Base-by-base conservation (phyloP, 495 filamentous ascomycete species). In the Aspergillus heteromorphus region DNA sequence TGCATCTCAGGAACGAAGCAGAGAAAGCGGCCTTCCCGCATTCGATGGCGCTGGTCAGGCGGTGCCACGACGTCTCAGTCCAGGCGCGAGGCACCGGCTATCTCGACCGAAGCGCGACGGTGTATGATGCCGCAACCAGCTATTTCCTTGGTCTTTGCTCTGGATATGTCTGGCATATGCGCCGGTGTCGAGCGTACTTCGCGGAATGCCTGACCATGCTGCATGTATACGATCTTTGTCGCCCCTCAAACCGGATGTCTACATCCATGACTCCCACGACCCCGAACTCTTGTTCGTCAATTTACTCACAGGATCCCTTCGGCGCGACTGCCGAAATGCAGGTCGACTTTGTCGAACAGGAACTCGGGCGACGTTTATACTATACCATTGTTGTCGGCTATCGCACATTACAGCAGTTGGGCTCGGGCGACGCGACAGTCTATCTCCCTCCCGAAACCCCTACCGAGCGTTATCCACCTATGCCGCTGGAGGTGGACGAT, bases 61-160 rank as follows among this genome's bases (percentile, higher is more conserved):
- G 83, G 38, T 96, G 90, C 60, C 84, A 87, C 49, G 75, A 83
- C 27, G 74, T 93, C 23, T 87, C 87, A 7, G 74, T 87, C 5
- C 78, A 87, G 54, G 87, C 89, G 6, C 78, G 89, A 42, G 89
- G 89, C 5, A 59, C 78, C 1, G 78, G 77, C 8, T 92, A 91
- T 62, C 78, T 86, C 40, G 77, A 85, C 59, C 78, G 81, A 13
- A 80, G 79, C 14, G 74, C 88, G 29, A 87, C 78, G 2, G 79
- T 93, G 1, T 86, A 93, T 55, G 90, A 95, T 69, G 89, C 89
- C 0, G 84, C 83, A 0, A 89, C 86, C n/a, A 93, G 89, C 69
- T 95, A 92, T 62, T 87, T 92, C 58, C 69, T 93, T 11, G 88
- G 79, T 2, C 65, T 91, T 20, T 84, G 83, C n/a, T 81, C 82